Evolutionary conservation across 2,329 filamentous ascomycete genomes (phyloP).

Genomic region (Tolypocladium nubicola): DNA sequence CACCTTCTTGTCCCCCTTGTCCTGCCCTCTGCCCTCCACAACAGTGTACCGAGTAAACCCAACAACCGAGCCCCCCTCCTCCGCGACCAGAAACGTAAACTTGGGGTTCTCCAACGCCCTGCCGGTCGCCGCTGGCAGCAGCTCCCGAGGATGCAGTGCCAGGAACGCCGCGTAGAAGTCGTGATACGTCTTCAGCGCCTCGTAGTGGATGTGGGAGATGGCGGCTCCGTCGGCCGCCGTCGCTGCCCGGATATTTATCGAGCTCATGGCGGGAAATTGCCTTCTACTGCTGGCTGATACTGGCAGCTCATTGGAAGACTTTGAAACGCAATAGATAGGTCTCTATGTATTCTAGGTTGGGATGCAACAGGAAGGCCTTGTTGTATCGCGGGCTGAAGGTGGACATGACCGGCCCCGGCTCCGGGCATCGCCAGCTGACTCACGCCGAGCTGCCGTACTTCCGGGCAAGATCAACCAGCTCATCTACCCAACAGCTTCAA

Average conservation of each 20-base stretch:
- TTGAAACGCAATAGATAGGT: too few relatives aligned
- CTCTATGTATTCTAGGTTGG: neutral
- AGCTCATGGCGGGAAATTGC: neutral
- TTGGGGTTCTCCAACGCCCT: neutral
- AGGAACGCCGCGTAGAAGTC: slow-evolving; percentile 11
- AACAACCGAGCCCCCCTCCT: neutral
- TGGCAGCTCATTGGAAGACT: neutral
- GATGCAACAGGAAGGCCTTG: neutral
- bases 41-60: slow-evolving; percentile 4
- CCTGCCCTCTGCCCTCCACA: neutral
- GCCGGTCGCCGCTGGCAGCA: slow-evolving; percentile 2
- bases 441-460: neutral
- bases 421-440: neutral
- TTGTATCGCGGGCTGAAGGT: neutral
- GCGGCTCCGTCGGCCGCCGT: slow-evolving; percentile 4
- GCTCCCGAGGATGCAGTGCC: slow-evolving; percentile 4
- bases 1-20: neutral
- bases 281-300: neutral
- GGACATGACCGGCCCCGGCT: neutral
- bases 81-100: slow-evolving; percentile 2
- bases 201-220: slow-evolving; percentile 8
- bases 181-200: slow-evolving; percentile 7
- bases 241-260: slow-evolving; percentile 3
- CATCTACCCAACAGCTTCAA: neutral
- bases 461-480: neutral